Base-by-base conservation (phyloP, 306 rosid species). In the Quercus dentata region DNA sequence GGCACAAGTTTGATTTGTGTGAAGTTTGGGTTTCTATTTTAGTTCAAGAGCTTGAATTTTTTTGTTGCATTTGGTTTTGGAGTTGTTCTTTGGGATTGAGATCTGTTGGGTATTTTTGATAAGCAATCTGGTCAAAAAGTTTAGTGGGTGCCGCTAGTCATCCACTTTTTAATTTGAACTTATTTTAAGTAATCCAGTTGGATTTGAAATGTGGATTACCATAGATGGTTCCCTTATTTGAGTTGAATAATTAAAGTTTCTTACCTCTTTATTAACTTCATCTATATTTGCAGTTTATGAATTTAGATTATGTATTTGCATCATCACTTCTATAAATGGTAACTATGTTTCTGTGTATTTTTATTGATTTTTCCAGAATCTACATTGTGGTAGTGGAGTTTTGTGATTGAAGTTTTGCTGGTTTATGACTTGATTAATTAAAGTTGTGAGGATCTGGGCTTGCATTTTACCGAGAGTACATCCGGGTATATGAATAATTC, bases 21-120 rank as follows among this genome's bases (percentile, higher is more conserved):
- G 79, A 51, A 78, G 83, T 81, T 63, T 74, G 83, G 81, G 85
- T 80, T 88, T 85, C 77, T 89, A 59, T 79, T 76, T 84, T 74
- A 63, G 76, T 58, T 69, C 59, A 35, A 77, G 81, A 58, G 76
- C 65, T 81, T 72, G 44, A 85, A 75, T 76, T 79, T 13, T 49
- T 49, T 3, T 3, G 54, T 71, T 30, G 67, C 80, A 73, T 77
- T 86, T 76, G 59, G 78, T 71, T 82, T 84, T 70, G 55, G 63
- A 51, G 72, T 46, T 52, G 83, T 74, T 74, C 68, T 78, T 83
- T 76, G 11, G 83, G 65, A 76, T 77, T 86, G 87, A 87, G 97
- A 95, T 91, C 97, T 86, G 33, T 81, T 80, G 65, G 56, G 35
- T 83, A 76, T 81, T 80, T 62, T 72, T 80, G 73, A 63, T 68